phyloP scores from a whole-genome alignment of 768 basidiomycete species.

The Lactifluus volemus region DNA sequence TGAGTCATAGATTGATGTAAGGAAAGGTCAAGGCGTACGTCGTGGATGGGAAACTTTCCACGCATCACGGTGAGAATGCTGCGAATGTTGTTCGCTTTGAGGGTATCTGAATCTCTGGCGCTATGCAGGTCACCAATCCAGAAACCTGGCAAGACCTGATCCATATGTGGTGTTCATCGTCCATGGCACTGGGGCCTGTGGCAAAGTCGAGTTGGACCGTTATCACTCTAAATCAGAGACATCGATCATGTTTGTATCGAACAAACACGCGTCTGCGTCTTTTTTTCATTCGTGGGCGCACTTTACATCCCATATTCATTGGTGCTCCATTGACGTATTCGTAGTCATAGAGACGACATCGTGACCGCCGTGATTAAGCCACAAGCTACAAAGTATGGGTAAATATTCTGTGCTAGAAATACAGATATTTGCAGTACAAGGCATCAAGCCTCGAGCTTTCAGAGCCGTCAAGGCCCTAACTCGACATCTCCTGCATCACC shows the following conservation, averaged over 20 bases:
- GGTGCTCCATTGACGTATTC: not conserved
- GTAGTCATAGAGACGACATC: conserved; percentile 1
- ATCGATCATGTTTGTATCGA: not conserved
- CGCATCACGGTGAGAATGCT: conserved; percentile 69
- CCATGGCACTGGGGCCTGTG: conserved; percentile 1
- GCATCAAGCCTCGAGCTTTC: conserved; percentile 1
- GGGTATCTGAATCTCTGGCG: conserved; percentile 49
- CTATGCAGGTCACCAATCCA: conserved; percentile 81
- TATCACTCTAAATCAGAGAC: not conserved
- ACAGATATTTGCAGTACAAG: conserved; percentile 1
- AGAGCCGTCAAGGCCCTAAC: not conserved
- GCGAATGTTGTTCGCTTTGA: conserved; percentile 65
- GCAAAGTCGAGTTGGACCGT: not conserved
- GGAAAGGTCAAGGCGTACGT: conserved; percentile 34
- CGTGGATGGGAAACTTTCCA: conserved; percentile 54
- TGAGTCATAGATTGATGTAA: not conserved
- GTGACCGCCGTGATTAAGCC: not conserved
- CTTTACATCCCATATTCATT: not conserved
- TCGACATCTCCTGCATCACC: conserved; percentile 1
- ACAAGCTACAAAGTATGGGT: not conserved
- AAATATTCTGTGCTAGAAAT: conserved; percentile 9
- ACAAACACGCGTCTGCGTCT: not conserved
- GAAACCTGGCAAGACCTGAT: conserved; percentile 68
- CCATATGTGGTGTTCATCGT: conserved; percentile 38
- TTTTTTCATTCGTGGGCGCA: not conserved